Evolutionary conservation across 2,329 filamentous ascomycete genomes (phyloP), one percentile per base, ranked within the genome.

Genomic region (Coniochaeta ligniaria): DNA sequence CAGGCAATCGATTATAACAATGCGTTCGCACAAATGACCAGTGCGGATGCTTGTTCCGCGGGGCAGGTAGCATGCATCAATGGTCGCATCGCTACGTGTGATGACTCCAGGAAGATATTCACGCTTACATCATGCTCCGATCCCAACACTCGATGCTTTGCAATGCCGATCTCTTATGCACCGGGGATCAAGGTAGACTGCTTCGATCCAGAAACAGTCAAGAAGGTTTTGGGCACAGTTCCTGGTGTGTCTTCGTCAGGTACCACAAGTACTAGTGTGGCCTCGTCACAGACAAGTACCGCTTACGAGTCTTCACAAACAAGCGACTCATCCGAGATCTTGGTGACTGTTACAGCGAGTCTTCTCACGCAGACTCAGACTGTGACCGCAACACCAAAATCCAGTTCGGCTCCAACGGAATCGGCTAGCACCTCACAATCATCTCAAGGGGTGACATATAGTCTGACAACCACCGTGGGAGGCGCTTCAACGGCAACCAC

Each of bases 51-150:
- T 2, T 87, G 84, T 66, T 67, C 65, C 0, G 59, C 67, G 1
- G 73, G 73, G 28, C 79, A 85, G 61, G 74, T 76, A 2, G 83
- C 83, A 5, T 87, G 84, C 59, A 78, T 86, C 52, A 68, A 73
- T 16, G 80, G 81, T 24, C 74, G 78, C 57, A 66, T 80, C 5
- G 82, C 74, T n/a, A 68, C 68, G 16, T 87, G 84, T 17, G 35
- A 57, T 66, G 69, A 71, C 31, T 62, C 63, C 12, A 61, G 63
- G 6, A 78, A 78, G 20, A 67, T 65, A 0, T 86, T 81, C 65
- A 66, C 70, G 4, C 74, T 84, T 0, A 62, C 69, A 11, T 78
- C 78, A 45, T 73, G 71, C 33, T 47, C 43, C 0, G 57, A 64
- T 1, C 72, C 70, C 11, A 69, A 70, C 54, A 69, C 12, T 7